A percentile compares a stretch with the other conserved stretches of the same genome.
Conservation (phyloP, 108 stramenopile genomes). For the Parietichytrium sp. region DNA sequence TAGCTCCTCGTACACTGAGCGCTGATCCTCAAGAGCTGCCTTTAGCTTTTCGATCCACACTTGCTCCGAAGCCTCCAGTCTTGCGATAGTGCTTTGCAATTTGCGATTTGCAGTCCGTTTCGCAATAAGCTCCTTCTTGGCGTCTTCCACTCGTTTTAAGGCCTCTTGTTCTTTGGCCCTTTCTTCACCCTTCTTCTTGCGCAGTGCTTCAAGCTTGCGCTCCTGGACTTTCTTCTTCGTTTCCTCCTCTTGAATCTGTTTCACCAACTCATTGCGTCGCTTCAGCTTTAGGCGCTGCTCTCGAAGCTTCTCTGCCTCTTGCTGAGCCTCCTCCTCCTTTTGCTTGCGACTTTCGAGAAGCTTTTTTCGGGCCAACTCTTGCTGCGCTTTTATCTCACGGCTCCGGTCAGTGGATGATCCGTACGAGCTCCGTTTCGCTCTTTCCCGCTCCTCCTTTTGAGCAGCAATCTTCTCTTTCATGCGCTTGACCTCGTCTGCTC, state of each 20-base stretch:
- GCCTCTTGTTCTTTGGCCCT: not conserved
- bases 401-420: not conserved
- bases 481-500: not conserved
- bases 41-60: not conserved
- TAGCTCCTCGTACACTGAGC: not conserved
- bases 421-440: not conserved
- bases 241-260: not conserved
- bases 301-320: not conserved
- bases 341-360: not conserved
- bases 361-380: not conserved
- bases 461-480: constrained; percentile 5
- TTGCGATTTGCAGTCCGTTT: not conserved
- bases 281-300: not conserved
- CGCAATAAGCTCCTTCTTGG: not conserved
- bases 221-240: not conserved
- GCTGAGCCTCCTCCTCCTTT: not conserved
- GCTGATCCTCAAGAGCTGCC: constrained; percentile 4
- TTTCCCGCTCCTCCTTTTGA: not conserved
- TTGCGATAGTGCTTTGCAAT: not conserved
- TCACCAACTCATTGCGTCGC: not conserved
- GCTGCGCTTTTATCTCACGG: not conserved
- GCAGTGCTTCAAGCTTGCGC: constrained; percentile 25
- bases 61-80: not conserved
- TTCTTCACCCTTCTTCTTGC: not conserved
- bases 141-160: not conserved